Conservation (phyloP, 805 yeast species). For the Saturnispora diversa region DNA sequence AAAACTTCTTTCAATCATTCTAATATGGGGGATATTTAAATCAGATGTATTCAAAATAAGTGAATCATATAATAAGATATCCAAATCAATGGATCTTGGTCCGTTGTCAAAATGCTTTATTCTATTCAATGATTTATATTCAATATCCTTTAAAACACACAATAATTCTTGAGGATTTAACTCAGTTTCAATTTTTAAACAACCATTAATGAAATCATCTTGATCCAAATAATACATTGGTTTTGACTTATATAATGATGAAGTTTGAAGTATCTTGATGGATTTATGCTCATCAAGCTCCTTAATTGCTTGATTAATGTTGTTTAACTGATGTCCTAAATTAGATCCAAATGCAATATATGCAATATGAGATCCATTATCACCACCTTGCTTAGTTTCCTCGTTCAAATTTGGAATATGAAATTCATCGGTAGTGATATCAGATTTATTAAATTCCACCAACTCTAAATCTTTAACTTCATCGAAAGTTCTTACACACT, state of each 20-base stretch:
- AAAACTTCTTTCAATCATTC: slow-evolving; percentile 84
- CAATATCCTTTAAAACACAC: slow-evolving; percentile 59
- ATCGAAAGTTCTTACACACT: slow-evolving; percentile 42
- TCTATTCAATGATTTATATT: slow-evolving; percentile 60
- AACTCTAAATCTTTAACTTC: slow-evolving; percentile 29
- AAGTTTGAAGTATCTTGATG: slow-evolving; percentile 49
- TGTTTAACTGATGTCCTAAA: slow-evolving; percentile 58
- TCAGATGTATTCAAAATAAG: slow-evolving; percentile 46
- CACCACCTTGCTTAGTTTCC: slow-evolving; percentile 14
- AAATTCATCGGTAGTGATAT: slow-evolving; percentile 17
- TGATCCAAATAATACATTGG: slow-evolving; percentile 90
- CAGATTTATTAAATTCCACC: slow-evolving; percentile 19
- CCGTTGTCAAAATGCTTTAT: slow-evolving; percentile 82
- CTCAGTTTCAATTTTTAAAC: slow-evolving; percentile 52
- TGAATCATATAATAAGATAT: slow-evolving; percentile 67
- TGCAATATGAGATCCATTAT: slow-evolving; percentile 46
- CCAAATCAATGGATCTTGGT: slow-evolving; percentile 86
- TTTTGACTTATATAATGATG: slow-evolving; percentile 77
- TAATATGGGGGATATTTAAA: slow-evolving; percentile 74
- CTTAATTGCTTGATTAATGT: slow-evolving; percentile 49
- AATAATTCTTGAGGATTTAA: slow-evolving; percentile 61
- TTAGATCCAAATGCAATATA: slow-evolving; percentile 89
- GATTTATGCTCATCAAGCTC: slow-evolving; percentile 31
- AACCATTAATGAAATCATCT: slow-evolving; percentile 78
- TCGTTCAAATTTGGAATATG: slow-evolving; percentile 26